A percentile compares a stretch with the other conserved stretches of the same genome.
Conservation (phyloP, 768 basidiomycete species). For the Mycena crocata region DNA sequence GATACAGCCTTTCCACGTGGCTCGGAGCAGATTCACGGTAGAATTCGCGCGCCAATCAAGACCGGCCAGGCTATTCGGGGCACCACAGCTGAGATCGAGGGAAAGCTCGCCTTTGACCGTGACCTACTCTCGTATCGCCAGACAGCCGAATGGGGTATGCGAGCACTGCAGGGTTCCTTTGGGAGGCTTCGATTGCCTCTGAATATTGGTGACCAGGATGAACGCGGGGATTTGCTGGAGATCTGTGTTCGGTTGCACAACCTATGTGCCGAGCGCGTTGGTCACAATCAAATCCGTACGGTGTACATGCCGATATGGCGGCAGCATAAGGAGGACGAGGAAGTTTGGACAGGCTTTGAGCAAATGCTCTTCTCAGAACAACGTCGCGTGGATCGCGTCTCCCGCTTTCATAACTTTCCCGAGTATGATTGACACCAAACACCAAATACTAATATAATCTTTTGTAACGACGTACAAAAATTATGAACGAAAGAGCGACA, state of each 20-base stretch:
- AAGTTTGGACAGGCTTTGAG: constrained; percentile 51
- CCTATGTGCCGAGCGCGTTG: constrained; percentile 46
- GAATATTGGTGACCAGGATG: constrained; percentile 41
- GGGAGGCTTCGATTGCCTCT: constrained; percentile 57
- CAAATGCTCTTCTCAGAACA: constrained; percentile 53
- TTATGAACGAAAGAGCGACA: background rate
- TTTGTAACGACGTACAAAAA: background rate
- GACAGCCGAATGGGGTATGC: constrained; percentile 66
- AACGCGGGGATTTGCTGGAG: constrained; percentile 49
- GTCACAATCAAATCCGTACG: constrained; percentile 54
- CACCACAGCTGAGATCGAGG: constrained; percentile 36
- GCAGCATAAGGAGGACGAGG: constrained; percentile 39
- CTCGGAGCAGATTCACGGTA: constrained; percentile 32
- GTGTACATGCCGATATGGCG: constrained; percentile 57
- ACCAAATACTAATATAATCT: too few species aligned
- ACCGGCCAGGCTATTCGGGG: constrained; percentile 39
- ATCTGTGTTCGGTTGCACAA: constrained; percentile 49
- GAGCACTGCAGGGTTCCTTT: constrained; percentile 57
- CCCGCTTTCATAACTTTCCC: constrained; percentile 47
- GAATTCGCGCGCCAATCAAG: constrained; percentile 46
- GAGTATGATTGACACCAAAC: constrained; percentile 30
- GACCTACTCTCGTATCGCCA: constrained; percentile 59
- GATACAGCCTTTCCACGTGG: constrained; percentile 52
- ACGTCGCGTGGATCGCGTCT: constrained; percentile 45
- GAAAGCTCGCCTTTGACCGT: constrained; percentile 43